Base-by-base conservation (phyloP, 305 asterid species). In the Fraxinus xanthoxyloides region DNA sequence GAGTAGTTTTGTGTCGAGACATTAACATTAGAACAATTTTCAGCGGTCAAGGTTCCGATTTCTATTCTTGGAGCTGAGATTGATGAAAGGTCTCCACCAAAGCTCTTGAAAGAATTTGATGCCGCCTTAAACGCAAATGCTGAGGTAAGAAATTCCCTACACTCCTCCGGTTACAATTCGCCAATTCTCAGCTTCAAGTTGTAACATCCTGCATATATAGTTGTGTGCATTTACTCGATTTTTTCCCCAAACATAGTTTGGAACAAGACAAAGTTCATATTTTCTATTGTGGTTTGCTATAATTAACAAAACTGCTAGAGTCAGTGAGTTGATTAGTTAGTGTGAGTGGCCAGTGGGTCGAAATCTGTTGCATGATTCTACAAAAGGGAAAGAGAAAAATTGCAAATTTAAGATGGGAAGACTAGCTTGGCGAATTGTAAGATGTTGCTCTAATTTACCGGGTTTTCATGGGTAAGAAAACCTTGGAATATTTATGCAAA, bases 31-130 rank as follows among this genome's bases (percentile, higher is more conserved):
- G 6, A 30, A 36, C 69, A 48, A 30, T 35, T 79, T 48, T 80
- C 92, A 93, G 97, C 85, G 19, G 91, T 90, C 5, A 88, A 91
- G 85, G 90, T 88, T 59, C 97, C 97, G 7, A 67, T 87, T 28
- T 83, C 89, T 0, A 61, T 91, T 34, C 89, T 93, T 73, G 97
- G 91, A 83, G 97, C 93, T 10, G 95, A 91, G 83, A 54, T 21
- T 4, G 97, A 93, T 81, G 24, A 82, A 0, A 1, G 6, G 3
- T 84, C 89, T 35, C 91, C 93, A 7, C 92, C 93, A 3, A 89
- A 85, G 88, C 84, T 88, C 51, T 59, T 89, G 76, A 89, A 83
- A 67, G 77, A 87, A 83, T 89, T 88, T 10, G 91, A 89, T 85
- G 84, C 67, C 3, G 84, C 83, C 54, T 84, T 93, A 40, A 82